These are phyloP conservation scores for Teunomyces lycoperdinae DNA, from an alignment of 805 yeast species.

Conservation along the genomic window DNA sequence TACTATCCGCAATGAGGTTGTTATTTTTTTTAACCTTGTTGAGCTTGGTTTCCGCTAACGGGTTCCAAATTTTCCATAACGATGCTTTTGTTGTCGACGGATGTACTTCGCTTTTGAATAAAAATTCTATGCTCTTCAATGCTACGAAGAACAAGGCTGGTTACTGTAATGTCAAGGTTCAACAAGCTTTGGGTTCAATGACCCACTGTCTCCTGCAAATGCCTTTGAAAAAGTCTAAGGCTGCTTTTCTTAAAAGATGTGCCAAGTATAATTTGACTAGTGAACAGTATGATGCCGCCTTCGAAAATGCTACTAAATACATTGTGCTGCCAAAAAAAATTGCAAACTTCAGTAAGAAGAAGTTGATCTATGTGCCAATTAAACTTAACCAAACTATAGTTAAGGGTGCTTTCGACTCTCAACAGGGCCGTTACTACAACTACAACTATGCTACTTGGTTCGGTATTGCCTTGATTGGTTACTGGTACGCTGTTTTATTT, in stretches of 20 bases:
- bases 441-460: slow-evolving; percentile 40
- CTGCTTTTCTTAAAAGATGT: slow-evolving; percentile 12
- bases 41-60: neutral
- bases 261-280: slow-evolving; percentile 24
- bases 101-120: slow-evolving; percentile 22
- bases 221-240: slow-evolving; percentile 15
- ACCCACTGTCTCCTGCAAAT: slow-evolving; percentile 29
- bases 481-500: slow-evolving; percentile 31
- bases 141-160: slow-evolving; percentile 22
- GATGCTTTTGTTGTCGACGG: slow-evolving; percentile 25
- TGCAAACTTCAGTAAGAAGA: neutral
- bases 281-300: slow-evolving; percentile 32
- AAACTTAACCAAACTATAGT: slow-evolving; percentile 21
- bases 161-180: slow-evolving; percentile 32
- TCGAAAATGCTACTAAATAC: slow-evolving; percentile 40
- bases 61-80: slow-evolving; percentile 11
- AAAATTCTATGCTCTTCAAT: slow-evolving; percentile 23
- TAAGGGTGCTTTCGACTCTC: slow-evolving; percentile 26
- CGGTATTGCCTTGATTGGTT: slow-evolving; percentile 27
- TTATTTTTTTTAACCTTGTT: neutral
- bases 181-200: slow-evolving; percentile 39
- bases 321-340: slow-evolving; percentile 31
- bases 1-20: slow-evolving; percentile 14
- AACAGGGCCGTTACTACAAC: slow-evolving; percentile 26
- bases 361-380: slow-evolving; percentile 33